Evolutionary conservation across 495 filamentous ascomycete species (phyloP).

Genomic region (Annulohypoxylon moriforme): DNA sequence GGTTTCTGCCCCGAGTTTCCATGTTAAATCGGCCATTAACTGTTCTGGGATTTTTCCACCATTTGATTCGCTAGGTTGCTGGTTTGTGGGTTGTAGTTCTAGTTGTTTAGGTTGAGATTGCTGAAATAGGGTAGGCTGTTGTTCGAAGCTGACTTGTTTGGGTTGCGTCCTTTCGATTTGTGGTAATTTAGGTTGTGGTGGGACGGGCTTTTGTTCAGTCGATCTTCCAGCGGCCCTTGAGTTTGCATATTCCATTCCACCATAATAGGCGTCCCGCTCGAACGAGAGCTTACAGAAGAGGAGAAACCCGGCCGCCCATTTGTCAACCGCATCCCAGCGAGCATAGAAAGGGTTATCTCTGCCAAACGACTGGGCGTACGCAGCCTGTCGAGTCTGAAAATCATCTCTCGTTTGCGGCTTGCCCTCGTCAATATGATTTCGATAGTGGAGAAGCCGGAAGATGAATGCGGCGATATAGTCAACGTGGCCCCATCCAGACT

Average conservation of each 20-base stretch:
- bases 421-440: conserved; percentile 7
- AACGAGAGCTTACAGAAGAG: conserved; percentile 16
- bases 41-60: too few species aligned
- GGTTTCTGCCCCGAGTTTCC: too few species aligned
- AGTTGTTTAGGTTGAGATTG: too few species aligned
- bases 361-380: conserved; percentile 12
- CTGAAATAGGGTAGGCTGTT: too few species aligned
- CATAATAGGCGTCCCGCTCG: neutral
- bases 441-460: conserved; percentile 16
- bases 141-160: too few species aligned
- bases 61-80: too few species aligned
- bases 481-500: neutral
- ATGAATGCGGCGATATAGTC: conserved; percentile 13
- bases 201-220: neutral
- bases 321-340: conserved; percentile 11
- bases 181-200: neutral
- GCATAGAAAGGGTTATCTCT: conserved; percentile 9
- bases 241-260: too few species aligned
- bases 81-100: too few species aligned
- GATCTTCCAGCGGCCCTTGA: neutral
- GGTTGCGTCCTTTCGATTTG: too few species aligned
- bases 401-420: neutral
- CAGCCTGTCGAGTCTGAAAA: conserved; percentile 9
- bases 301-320: conserved; percentile 27
- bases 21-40: too few species aligned